Percentiles rank a stretch among this genome's conserved stretches.
Evolutionary conservation across 805 yeast species (phyloP).

Genomic region (Zygoascus tannicola): DNA sequence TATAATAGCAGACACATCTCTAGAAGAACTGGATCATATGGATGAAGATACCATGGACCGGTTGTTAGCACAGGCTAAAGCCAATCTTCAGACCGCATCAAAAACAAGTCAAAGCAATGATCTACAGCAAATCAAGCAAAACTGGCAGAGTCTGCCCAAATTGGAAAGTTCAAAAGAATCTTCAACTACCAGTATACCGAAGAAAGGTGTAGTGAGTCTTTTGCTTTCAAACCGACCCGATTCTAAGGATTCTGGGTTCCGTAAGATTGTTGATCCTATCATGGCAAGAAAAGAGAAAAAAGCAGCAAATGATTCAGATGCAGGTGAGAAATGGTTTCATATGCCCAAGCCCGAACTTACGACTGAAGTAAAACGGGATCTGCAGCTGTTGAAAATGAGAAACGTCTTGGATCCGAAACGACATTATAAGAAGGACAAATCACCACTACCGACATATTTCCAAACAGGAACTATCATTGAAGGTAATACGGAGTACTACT

Average conservation of each 20-base stretch:
- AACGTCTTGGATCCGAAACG: slow-evolving; percentile 91
- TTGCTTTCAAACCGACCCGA: not conserved
- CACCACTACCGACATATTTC: slow-evolving; percentile 60
- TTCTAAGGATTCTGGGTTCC: slow-evolving; percentile 8
- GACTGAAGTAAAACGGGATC: slow-evolving; percentile 62
- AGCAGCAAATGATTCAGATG: slow-evolving; percentile 24
- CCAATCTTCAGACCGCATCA: slow-evolving; percentile 2
- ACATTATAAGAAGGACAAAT: slow-evolving; percentile 83
- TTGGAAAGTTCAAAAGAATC: slow-evolving; percentile 6
- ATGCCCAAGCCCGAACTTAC: slow-evolving; percentile 72
- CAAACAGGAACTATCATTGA: slow-evolving; percentile 85
- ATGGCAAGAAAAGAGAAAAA: slow-evolving; percentile 21
- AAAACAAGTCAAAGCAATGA: not conserved
- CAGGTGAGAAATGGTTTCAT: slow-evolving; percentile 69
- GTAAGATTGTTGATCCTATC: slow-evolving; percentile 26
- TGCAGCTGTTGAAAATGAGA: slow-evolving; percentile 72
- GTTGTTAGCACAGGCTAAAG: slow-evolving; percentile 13
- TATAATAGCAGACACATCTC: not conserved
- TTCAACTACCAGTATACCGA: not conserved
- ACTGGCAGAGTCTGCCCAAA: slow-evolving; percentile 14
- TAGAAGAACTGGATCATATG: not conserved
- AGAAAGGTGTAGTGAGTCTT: slow-evolving; percentile 7
- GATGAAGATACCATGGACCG: slow-evolving; percentile 11
- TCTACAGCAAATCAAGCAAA: slow-evolving; percentile 6
- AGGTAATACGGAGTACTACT: slow-evolving; percentile 70